These are phyloP conservation scores for Claviceps sorghi DNA, from an alignment of 2,329 filamentous ascomycete species.

Conservation along the genomic window DNA sequence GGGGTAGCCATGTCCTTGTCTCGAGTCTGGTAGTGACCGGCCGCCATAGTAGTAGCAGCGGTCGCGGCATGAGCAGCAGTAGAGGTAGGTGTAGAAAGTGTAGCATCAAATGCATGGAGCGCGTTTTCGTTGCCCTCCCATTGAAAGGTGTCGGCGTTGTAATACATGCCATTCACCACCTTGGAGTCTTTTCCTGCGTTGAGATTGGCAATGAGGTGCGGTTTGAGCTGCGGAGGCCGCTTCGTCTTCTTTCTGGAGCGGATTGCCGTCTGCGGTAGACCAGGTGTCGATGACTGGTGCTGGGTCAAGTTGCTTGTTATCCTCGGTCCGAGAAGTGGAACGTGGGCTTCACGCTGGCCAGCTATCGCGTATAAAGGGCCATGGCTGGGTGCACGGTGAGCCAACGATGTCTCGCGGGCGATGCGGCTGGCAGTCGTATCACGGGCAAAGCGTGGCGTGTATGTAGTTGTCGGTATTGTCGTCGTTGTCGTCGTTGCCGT, in stretches of 20 bases:
- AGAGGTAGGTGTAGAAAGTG: constrained; percentile 39
- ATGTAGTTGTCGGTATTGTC: constrained; percentile 12
- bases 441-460: constrained; percentile 47
- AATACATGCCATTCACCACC: constrained; percentile 80
- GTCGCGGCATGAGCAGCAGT: constrained; percentile 8
- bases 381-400: constrained; percentile 41
- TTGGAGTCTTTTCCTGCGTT: constrained; percentile 60
- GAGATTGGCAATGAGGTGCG: constrained; percentile 79
- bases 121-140: constrained; percentile 97
- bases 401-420: constrained; percentile 46
- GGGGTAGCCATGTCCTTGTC: constrained; percentile 47
- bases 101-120: constrained; percentile 60
- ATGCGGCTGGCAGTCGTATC: constrained; percentile 52
- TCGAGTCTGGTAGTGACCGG: constrained; percentile 24
- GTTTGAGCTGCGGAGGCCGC: constrained; percentile 53
- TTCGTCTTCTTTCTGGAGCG: constrained; percentile 44
- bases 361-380: constrained; percentile 40
- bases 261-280: constrained; percentile 25
- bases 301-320: constrained; percentile 26
- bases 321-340: constrained; percentile 37
- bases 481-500: neutral
- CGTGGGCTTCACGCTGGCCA: constrained; percentile 38
- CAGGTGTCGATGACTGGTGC: constrained; percentile 18
- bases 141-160: constrained; percentile 70
- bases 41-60: neutral